Base-by-base conservation (phyloP, 345 rosid genomes). In the Cardiospermum halicacabum region DNA sequence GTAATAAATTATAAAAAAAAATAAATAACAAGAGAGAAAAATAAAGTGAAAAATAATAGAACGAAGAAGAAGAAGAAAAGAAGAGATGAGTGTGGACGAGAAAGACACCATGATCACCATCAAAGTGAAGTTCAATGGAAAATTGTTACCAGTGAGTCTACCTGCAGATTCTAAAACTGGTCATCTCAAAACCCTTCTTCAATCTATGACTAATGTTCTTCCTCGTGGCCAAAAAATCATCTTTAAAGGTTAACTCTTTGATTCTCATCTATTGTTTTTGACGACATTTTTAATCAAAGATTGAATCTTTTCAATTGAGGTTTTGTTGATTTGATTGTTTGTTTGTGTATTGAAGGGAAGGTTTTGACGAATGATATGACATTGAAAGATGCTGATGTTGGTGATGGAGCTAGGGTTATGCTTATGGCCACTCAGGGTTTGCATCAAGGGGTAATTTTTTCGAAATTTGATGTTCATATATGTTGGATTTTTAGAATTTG, bases 181-280 rank as follows among this genome's bases (percentile, higher is more conserved):
- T 70, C 77, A 78, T 31, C 75, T 93, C 25, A 93, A 93, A 72
- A 75, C 81, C 39, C 83, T 78, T 67, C 93, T 89, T 28, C 91
- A 86, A 69, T 82, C 96, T 11, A 84, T 86, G 80, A 93, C 98
- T 68, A 75, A 89, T 56, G 97, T 93, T 65, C 97, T 93, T 69
- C 87, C 97, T 40, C 97, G 97, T 13, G 98, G 98, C 32, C 98
- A 89, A 69, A 89, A 85, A 77, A 89, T 92, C 80, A 92, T 92
- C 68, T 88, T 70, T 69, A 89, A 86, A 81, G 98, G 96, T 92
- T 32, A 32, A 13, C 32, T 1, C n/a, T 50, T 13, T 1, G 9
- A 10, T 21, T 1, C n/a, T 50, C 21, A 4, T 12, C 8, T 7
- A 2, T 13, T 49, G n/a, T n/a, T n/a, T n/a, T n/a, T n/a, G n/a